Base-by-base conservation (phyloP, 495 filamentous ascomycete species). In the Cryomyces minteri region DNA sequence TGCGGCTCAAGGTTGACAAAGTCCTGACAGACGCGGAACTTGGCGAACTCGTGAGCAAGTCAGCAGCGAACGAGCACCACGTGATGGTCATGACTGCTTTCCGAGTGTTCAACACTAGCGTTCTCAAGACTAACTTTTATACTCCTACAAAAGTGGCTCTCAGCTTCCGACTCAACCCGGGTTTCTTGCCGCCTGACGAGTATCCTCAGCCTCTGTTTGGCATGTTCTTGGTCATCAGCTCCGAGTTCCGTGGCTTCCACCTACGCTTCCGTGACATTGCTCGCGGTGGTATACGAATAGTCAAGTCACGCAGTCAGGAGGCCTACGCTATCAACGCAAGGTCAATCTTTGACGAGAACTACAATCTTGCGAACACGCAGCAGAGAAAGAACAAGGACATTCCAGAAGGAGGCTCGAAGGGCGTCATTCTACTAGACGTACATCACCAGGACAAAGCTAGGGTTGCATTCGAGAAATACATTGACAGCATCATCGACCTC, bases 361-460 rank as follows among this genome's bases (percentile, higher is more conserved):
- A 98, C 63, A 88, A 88, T 48, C 76, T 98, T 49, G 90, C 90
- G 49, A 96, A 90, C 62, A 98, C 90, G 0, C 90, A 98, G 63
- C 92, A 96, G 68, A 84, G 92, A 56, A 98, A 98, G 75, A 98
- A 98, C 70, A 98, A 98, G 68, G 90, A 98, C 56, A 98, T 98
- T 38, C 90, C 90, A n/a, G 90, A 98, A 69, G 90, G 90, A 44
- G 90, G 90, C 46, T 90, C 88, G 44, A 98, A 98, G 68, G 90
- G 90, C 63, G 90, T 98, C 42, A 88, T 98, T 45, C 77, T 98
- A 31, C 74, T 98, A 31, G 88, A 96, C 63, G 77, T 84, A 32
- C 74, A 84, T 51, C 86, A 95, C 61, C 90, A 98, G 61, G 85
- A 95, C 64, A 92, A 88, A 65, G 79, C 75, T 14, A 72, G 69